A percentile compares a stretch with the other conserved stretches of the same genome.
Conservation (phyloP, 345 rosid species). For the Sonneratia caseolaris region DNA sequence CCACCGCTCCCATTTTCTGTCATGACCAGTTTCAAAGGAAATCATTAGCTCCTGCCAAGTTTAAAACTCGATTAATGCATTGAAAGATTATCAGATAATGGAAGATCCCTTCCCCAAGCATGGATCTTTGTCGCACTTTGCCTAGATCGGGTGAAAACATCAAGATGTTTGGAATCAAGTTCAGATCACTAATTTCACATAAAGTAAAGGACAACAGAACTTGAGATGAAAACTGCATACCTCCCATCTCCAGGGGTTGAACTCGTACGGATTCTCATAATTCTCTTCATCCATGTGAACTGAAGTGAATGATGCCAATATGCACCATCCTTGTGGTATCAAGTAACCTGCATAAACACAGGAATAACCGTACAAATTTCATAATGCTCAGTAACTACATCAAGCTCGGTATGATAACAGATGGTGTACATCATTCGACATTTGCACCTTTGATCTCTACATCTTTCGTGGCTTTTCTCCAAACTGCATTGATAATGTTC, state of each 20-base stretch:
- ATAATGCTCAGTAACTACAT: neutral
- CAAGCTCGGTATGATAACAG: neutral
- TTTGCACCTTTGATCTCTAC: constrained; percentile 71
- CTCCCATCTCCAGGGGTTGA: constrained; percentile 99
- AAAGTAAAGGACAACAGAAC: neutral
- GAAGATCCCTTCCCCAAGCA: too few relatives aligned
- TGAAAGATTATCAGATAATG: too few relatives aligned
- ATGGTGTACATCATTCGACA: neutral
- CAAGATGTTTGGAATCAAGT: neutral
- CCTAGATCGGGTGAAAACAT: neutral
- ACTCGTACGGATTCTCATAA: constrained; percentile 62
- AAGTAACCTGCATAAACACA: constrained; percentile 50
- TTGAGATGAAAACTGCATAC: constrained; percentile 20
- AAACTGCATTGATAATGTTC: constrained; percentile 81
- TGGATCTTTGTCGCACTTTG: too few relatives aligned
- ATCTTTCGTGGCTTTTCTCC: constrained; percentile 89
- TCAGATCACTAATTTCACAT: neutral
- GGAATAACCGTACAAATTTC: neutral
- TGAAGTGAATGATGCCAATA: constrained; percentile 70
- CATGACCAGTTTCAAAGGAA: neutral
- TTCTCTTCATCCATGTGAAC: constrained; percentile 86
- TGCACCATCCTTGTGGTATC: constrained; percentile 94
- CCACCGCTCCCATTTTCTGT: constrained; percentile 49
- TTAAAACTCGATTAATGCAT: too few relatives aligned
- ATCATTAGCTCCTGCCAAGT: neutral